Base-by-base conservation (phyloP, 495 filamentous ascomycete species). In the Tuber calosporum region DNA sequence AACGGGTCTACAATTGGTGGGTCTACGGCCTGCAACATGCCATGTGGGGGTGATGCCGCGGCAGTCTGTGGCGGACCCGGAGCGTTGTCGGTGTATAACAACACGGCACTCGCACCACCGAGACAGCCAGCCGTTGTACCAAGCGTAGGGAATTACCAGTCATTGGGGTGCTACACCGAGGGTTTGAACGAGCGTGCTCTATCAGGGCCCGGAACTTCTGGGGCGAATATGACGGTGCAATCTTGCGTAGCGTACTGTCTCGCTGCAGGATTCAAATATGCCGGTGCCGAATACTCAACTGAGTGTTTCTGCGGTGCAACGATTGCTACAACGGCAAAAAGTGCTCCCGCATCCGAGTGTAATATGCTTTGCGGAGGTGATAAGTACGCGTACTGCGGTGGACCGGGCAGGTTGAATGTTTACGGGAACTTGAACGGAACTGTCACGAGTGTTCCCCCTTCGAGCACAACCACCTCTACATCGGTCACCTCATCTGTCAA, bases 231-330 rank as follows among this genome's bases (percentile, higher is more conserved):
- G 87, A 91, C 88, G 6, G 84, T 89, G 67, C 85, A 85, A 73
- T 83, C 82, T 66, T 92, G 89, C 80, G 80, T 89, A n/a, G 78
- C 83, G 66, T 86, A 85, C 68, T 81, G 76, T 26, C 72, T 71
- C 37, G 42, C n/a, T 5, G 15, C 37, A 5, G 66, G 45, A 4
- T 90, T 86, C 79, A 84, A 73, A 74, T 89, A 87, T 75, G 87
- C 85, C 68, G 91, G 90, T 69, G 80, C 90, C 1, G 91, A 93
- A 82, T 93, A 92, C 75, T 87, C 87, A 38, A 85, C 87, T 38
- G 88, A 93, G 80, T 91, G 90, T 77, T 91, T 88, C 83, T 92
- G 90, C 78, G 89, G 87, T 20, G 86, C 89, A 75, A 81, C 81
- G 11, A 62, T 81, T 66, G 72, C 71, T 4, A 37, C 70, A 26